These are phyloP conservation scores for Scleroderma bovista DNA, from an alignment of 768 basidiomycete genomes.

Conservation along the genomic window DNA sequence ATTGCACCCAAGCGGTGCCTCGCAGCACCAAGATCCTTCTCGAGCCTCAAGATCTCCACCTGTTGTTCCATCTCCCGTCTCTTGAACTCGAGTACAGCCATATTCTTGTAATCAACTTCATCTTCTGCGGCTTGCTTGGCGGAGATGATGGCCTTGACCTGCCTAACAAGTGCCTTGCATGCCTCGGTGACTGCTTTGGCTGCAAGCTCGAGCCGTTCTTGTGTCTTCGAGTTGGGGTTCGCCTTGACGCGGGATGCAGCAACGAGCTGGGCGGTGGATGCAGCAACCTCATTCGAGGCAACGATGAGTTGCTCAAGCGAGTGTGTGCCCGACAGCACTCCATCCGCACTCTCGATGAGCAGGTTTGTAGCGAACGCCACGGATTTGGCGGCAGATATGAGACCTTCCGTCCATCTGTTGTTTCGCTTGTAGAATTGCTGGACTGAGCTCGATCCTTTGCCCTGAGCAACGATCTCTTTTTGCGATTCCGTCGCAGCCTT, in stretches of 20 bases:
- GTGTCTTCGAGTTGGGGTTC: conserved; percentile 97
- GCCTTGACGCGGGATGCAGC: conserved; percentile 98
- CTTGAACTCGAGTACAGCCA: conserved; percentile 96
- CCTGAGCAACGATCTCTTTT: conserved; percentile 95
- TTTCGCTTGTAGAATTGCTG: conserved; percentile 99
- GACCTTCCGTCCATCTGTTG: conserved; percentile 99
- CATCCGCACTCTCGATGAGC: conserved; percentile 96
- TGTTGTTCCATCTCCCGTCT: conserved; percentile 98
- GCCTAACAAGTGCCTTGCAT: conserved; percentile 91
- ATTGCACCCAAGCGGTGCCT: conserved; percentile 77
- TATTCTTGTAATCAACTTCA: conserved; percentile 79
- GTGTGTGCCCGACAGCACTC: conserved; percentile 93
- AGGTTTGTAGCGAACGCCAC: conserved; percentile 95
- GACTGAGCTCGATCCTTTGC: conserved; percentile 83
- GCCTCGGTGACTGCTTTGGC: conserved; percentile 98
- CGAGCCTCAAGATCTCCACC: conserved; percentile 94
- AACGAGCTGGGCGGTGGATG: conserved; percentile 95
- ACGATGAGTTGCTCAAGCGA: conserved; percentile 98
- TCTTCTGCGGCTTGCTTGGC: conserved; percentile 77
- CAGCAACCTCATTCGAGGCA: conserved; percentile 98
- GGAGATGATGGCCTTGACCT: conserved; percentile 94
- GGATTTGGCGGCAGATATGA: conserved; percentile 95
- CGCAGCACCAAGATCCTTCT: conserved; percentile 90
- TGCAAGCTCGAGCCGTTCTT: conserved; percentile 91
- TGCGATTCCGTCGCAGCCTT: conserved; percentile 97